Conservation (phyloP, 345 rosid species). For the Eucalyptus albens region DNA sequence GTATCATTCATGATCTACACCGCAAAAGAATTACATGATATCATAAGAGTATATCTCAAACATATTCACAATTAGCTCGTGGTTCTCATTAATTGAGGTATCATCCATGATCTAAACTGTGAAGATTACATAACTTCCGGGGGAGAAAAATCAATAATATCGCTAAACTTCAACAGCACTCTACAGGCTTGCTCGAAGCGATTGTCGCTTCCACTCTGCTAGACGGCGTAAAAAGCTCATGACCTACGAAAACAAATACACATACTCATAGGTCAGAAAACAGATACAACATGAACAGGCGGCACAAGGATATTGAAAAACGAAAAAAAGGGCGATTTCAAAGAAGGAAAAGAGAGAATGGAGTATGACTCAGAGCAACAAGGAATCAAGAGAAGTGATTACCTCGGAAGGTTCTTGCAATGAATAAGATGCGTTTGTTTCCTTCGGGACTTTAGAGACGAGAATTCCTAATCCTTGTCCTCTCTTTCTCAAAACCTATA, state of each 20-base stretch:
- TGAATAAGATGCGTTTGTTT: constrained; percentile 80
- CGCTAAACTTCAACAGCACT: not conserved
- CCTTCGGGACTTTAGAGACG: constrained; percentile 80
- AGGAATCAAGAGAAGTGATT: not conserved
- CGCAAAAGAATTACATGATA: not conserved
- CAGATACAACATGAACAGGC: not conserved
- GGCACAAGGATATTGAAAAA: not conserved
- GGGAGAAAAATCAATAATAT: not conserved
- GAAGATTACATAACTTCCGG: not conserved
- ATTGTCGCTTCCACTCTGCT: constrained; percentile 52
- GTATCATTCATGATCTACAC: not conserved
- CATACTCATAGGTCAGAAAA: not conserved
- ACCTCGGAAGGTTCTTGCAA: constrained; percentile 84
- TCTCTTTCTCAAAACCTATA: constrained; percentile 56
- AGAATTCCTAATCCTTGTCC: constrained; percentile 87
- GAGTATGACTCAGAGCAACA: not conserved
- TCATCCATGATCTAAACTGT: not conserved
- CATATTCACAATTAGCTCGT: not conserved
- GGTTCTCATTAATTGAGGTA: not conserved
- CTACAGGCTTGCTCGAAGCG: not conserved
- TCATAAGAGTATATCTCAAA: not conserved
- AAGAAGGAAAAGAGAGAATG: not conserved
- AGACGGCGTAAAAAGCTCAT: constrained; percentile 52
- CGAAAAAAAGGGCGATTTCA: not conserved
- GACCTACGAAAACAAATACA: constrained; percentile 31